These are phyloP conservation scores for Penicillium sp. DNA, from an alignment of 2,329 filamentous ascomycete species.

Conservation along the genomic window DNA sequence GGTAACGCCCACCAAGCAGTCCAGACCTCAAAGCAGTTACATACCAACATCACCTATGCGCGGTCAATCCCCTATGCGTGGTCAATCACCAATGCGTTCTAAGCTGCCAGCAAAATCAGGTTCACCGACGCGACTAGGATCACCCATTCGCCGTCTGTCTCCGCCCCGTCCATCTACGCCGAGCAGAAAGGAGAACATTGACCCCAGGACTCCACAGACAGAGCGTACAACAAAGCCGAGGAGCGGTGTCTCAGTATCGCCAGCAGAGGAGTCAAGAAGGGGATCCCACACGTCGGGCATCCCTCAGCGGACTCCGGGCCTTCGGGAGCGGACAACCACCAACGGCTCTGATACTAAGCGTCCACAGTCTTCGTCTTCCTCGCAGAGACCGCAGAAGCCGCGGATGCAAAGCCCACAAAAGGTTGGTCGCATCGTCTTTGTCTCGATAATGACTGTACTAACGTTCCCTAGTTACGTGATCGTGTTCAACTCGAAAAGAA, in stretches of 20 bases:
- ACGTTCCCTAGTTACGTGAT: slow-evolving; percentile 59
- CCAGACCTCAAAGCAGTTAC: slow-evolving; percentile 30
- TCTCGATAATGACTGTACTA: neutral
- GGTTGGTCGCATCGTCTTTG: slow-evolving; percentile 25
- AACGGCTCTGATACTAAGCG: slow-evolving; percentile 33
- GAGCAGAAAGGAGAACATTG: slow-evolving; percentile 41
- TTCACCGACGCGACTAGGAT: slow-evolving; percentile 29
- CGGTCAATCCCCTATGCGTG: slow-evolving; percentile 24
- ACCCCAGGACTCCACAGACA: slow-evolving; percentile 29
- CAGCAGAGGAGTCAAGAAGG: slow-evolving; percentile 40
- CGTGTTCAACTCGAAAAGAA: slow-evolving; percentile 79
- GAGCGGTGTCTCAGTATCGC: slow-evolving; percentile 32
- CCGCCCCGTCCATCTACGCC: slow-evolving; percentile 33
- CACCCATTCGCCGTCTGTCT: slow-evolving; percentile 30
- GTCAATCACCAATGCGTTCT: slow-evolving; percentile 26
- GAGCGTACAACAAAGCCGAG: slow-evolving; percentile 35
- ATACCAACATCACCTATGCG: slow-evolving; percentile 28
- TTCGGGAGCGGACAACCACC: slow-evolving; percentile 33
- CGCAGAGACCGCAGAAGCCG: slow-evolving; percentile 70
- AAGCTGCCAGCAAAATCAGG: slow-evolving; percentile 31
- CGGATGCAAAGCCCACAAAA: slow-evolving; percentile 63
- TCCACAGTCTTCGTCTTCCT: slow-evolving; percentile 56
- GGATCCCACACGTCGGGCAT: slow-evolving; percentile 50
- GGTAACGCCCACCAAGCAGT: slow-evolving; percentile 28
- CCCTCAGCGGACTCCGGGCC: slow-evolving; percentile 39